phyloP scores from a whole-genome alignment of 2,329 filamentous ascomycete species.

The Leptodontidium sp. region DNA sequence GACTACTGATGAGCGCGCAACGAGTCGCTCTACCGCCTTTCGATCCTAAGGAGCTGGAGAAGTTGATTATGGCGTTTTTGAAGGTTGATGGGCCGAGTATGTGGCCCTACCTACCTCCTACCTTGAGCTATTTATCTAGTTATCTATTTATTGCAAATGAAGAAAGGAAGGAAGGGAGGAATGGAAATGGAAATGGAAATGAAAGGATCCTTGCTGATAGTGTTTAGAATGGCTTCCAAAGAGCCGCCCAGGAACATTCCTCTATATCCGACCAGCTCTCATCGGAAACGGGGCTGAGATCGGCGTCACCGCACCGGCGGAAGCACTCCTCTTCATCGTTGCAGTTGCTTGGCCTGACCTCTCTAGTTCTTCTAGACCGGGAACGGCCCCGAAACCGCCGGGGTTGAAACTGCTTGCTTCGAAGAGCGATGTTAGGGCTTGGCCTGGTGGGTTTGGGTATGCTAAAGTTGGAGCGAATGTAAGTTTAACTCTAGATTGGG shows the following conservation, averaged over 20 bases:
- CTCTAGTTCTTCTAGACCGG: conserved; percentile 48
- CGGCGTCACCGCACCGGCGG: conserved; percentile 78
- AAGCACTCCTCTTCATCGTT: conserved; percentile 88
- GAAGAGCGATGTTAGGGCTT: conserved; percentile 83
- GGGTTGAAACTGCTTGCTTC: conserved; percentile 81
- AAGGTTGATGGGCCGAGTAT: conserved; percentile 68
- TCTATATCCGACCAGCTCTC: conserved; percentile 87
- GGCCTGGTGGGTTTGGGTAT: conserved; percentile 92
- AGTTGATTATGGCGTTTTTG: conserved; percentile 75
- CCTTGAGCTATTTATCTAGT: neutral
- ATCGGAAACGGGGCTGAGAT: conserved; percentile 84
- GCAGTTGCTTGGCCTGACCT: conserved; percentile 62
- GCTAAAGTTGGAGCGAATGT: conserved; percentile 96
- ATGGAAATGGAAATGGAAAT: neutral
- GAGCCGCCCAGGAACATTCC: conserved; percentile 70
- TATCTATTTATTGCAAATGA: neutral
- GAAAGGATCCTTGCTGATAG: neutral
- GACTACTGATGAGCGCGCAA: conserved; percentile 60
- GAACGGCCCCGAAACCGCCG: conserved; percentile 46
- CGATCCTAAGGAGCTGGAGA: conserved; percentile 74
- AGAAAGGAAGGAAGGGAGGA: neutral
- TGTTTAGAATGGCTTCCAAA: conserved; percentile 77
- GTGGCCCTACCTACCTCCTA: conserved; percentile 3
- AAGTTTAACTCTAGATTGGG: conserved; percentile 68
- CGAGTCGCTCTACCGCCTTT: conserved; percentile 81